Evolutionary conservation across 495 filamentous ascomycete genomes (phyloP).

Genomic region (Xylaria curta): DNA sequence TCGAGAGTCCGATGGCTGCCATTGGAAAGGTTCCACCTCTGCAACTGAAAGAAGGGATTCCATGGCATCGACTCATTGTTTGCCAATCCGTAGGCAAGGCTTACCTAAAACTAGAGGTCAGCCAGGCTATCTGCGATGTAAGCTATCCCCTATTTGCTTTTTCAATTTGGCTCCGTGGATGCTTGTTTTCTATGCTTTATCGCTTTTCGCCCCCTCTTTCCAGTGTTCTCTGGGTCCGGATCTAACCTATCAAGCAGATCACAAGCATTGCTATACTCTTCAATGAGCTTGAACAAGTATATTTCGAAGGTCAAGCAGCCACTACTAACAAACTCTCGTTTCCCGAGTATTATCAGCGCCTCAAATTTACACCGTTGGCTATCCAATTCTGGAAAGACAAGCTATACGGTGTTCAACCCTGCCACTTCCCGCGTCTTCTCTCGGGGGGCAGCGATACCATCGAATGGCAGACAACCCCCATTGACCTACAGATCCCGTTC

Average conservation of each 20-base stretch:
- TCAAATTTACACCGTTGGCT: conserved; percentile 43
- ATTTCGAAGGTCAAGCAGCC: conserved; percentile 42
- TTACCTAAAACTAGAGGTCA: conserved; percentile 54
- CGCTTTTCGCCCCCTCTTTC: not conserved
- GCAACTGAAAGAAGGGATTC: conserved; percentile 43
- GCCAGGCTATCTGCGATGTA: conserved; percentile 54
- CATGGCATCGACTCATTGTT: conserved; percentile 53
- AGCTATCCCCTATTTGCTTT: not conserved
- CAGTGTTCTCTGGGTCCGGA: not conserved
- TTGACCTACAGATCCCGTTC: conserved; percentile 47
- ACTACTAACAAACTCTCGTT: conserved; percentile 43
- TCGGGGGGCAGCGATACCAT: conserved; percentile 28
- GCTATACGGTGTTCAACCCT: conserved; percentile 42
- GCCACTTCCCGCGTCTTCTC: conserved; percentile 48
- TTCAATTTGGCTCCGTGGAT: not conserved
- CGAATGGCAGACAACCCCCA: conserved; percentile 42
- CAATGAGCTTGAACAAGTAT: conserved; percentile 48
- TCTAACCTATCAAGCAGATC: conserved; percentile 32
- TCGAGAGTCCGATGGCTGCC: conserved; percentile 49
- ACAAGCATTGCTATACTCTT: conserved; percentile 52
- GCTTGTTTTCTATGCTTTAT: not conserved
- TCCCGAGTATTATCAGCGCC: conserved; percentile 47
- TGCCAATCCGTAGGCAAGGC: conserved; percentile 51
- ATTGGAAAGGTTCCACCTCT: conserved; percentile 49
- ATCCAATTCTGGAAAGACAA: conserved; percentile 52